A percentile compares a stretch with the other conserved stretches of the same genome.
phyloP scores from a whole-genome alignment of 225 moss, liverwort and hornwort genomes.

The Polytrichum formosum region DNA sequence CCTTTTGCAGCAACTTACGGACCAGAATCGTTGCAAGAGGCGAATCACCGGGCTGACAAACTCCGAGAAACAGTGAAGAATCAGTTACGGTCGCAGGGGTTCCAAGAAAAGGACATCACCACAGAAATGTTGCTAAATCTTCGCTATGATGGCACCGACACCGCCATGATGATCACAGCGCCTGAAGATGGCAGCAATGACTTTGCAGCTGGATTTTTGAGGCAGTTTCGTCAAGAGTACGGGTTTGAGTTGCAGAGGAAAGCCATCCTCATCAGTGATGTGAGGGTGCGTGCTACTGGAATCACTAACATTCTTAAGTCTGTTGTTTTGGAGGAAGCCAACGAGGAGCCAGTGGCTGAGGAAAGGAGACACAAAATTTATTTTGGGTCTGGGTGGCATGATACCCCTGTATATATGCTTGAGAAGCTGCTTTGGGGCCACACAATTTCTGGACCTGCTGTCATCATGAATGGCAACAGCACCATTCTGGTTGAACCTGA shows the following conservation, averaged over 20 bases:
- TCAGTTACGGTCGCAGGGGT: constrained; percentile 71
- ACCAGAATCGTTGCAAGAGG: constrained; percentile 64
- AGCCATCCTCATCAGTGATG: constrained; percentile 85
- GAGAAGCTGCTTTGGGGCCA: constrained; percentile 91
- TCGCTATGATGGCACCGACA: constrained; percentile 98
- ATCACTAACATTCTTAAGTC: constrained; percentile 80
- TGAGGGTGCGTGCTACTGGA: constrained; percentile 83
- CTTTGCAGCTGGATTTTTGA: constrained; percentile 79
- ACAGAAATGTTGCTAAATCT: constrained; percentile 82
- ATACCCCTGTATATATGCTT: constrained; percentile 78
- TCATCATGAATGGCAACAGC: constrained; percentile 98
- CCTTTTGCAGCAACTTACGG: constrained; percentile 79
- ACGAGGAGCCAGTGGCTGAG: constrained; percentile 55
- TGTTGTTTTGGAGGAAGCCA: constrained; percentile 68
- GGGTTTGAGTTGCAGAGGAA: constrained; percentile 88
- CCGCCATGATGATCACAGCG: constrained; percentile 87
- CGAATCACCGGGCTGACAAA: constrained; percentile 47
- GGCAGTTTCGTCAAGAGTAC: constrained; percentile 95
- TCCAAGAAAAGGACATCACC: constrained; percentile 66
- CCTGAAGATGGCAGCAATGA: constrained; percentile 56
- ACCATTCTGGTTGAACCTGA: constrained; percentile 90
- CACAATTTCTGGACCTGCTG: constrained; percentile 64
- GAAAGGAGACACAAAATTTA: constrained; percentile 57
- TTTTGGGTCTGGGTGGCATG: constrained; percentile 87
- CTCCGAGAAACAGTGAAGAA: constrained; percentile 53